These are phyloP conservation scores for Trypanosoma lewisi DNA, from an alignment of 208 protist genomes.

Conservation along the genomic window DNA sequence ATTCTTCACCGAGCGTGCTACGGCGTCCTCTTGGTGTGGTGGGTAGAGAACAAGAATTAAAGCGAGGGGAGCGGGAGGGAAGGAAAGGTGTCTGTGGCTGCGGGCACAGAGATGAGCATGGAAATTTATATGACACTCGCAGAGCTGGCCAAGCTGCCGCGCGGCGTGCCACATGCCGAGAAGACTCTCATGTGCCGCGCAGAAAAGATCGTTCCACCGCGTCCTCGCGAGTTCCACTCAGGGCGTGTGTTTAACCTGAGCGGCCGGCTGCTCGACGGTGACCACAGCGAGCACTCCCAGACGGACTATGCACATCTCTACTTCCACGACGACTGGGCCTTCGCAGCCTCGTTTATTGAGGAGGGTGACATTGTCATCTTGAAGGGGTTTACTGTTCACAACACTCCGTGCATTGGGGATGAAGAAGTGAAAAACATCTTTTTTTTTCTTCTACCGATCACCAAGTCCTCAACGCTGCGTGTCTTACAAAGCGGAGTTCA, in stretches of 20 bases:
- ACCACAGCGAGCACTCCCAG: slow-evolving; percentile 7
- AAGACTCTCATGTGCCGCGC: slow-evolving; percentile 52
- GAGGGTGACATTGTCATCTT: slow-evolving; percentile 58
- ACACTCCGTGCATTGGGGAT: slow-evolving; percentile 29
- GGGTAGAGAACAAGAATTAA: no score
- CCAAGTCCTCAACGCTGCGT: slow-evolving; percentile 32
- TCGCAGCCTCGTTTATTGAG: slow-evolving; percentile 61
- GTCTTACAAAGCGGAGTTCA: slow-evolving; percentile 44
- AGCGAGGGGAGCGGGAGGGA: no score
- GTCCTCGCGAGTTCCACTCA: slow-evolving; percentile 49
- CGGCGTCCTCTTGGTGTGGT: no score
- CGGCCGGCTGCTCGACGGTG: slow-evolving; percentile 28
- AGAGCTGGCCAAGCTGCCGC: slow-evolving; percentile 30
- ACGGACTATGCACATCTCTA: slow-evolving; percentile 37
- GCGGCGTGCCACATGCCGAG: slow-evolving; percentile 22
- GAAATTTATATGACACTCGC: slow-evolving; percentile 49
- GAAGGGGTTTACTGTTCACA: slow-evolving; percentile 34
- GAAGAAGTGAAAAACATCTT: slow-evolving; percentile 14
- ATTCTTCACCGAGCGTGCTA: not conserved
- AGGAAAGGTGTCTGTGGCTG: no score
- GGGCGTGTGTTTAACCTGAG: slow-evolving; percentile 56
- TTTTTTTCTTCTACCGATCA: slow-evolving; percentile 44
- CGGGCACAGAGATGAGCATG: slow-evolving; percentile 15
- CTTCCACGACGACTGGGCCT: slow-evolving; percentile 73
- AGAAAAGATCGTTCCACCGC: slow-evolving; percentile 33